Base-by-base conservation (phyloP, 768 basidiomycete species). In the Chalciporus chontae region DNA sequence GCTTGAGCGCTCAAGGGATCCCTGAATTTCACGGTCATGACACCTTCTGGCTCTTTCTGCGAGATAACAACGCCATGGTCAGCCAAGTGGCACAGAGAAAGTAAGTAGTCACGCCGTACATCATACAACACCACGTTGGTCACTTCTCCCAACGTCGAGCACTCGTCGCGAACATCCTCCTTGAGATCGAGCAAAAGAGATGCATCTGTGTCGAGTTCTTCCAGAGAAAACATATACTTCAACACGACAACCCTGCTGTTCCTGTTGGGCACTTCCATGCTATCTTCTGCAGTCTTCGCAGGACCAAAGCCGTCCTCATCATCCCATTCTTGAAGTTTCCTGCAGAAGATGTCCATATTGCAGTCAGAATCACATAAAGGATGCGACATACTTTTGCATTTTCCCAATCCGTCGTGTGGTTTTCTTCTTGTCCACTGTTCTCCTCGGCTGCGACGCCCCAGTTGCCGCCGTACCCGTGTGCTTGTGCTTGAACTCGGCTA, bases 21-120 rank as follows among this genome's bases (percentile, higher is more conserved):
- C 50, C 84, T 84, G 74, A 97, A 99, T 59, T 97, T 96, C 54
- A 98, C 85, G 0, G 94, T 94, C 83, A 98, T 97, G 54, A 98
- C 71, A 4, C 96, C 95, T 32, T 95, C 92, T 29, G 81, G 70
- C 67, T 99, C 96, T 76, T 86, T 83, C 94, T 99, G 69, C 37
- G 51, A 18, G 48, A 36, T 13, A 34, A 32, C 17, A 36, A 42
- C 34, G 47, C 46, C 40, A 36, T 15, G 10, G 44, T 51, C 10
- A 58, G 49, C 32, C 40, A 24, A 39, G 8, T 39, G 37, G 34
- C 26, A 29, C 32, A 47, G 46, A 29, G 42, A 27, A 15, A 40
- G 2, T 9, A 21, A 48, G 43, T 13, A 36, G 10, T 76, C 90
- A 68, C 67, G 9, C 76, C 90, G 68, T 67, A 95, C 95, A 71